A percentile compares a stretch with the other conserved stretches of the same genome.
phyloP scores from a whole-genome alignment of 2,329 filamentous ascomycete species.

The Capronia coronata region DNA sequence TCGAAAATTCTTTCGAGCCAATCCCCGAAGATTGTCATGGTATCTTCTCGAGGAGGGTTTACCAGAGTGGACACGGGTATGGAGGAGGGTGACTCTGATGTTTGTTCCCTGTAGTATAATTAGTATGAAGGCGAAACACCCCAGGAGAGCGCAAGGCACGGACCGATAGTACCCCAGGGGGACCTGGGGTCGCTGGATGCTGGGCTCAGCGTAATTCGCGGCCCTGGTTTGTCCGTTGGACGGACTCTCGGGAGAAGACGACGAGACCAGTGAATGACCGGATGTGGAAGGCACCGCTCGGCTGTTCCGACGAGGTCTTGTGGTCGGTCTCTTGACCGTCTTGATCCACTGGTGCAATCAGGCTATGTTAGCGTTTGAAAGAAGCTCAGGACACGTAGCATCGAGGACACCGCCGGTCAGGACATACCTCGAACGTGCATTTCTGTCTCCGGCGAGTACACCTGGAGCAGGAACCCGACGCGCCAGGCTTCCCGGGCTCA shows the following conservation, averaged over 20 bases:
- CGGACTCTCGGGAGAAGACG: conserved; percentile 2
- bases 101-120: not conserved
- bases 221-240: not conserved
- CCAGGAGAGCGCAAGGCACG: not conserved
- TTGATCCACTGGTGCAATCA: conserved; percentile 15
- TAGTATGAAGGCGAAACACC: too few relatives aligned
- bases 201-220: not conserved
- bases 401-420: not conserved
- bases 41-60: conserved; percentile 2
- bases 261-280: not conserved
- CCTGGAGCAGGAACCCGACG: conserved; percentile 24
- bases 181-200: too few relatives aligned
- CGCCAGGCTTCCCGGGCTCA: conserved; percentile 23
- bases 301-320: conserved; percentile 3
- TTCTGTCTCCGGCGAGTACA: conserved; percentile 24
- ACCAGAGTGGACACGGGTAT: not conserved
- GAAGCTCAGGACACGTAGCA: not conserved
- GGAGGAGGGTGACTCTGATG: not conserved
- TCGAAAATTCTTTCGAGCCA: conserved; percentile 33
- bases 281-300: not conserved
- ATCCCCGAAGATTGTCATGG: conserved; percentile 7
- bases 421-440: conserved; percentile 23
- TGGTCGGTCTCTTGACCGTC: conserved; percentile 2
- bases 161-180: not conserved
- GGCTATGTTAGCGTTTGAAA: not conserved